phyloP scores from a whole-genome alignment of 2,329 filamentous ascomycete species.

The Trichoderma sp. region DNA sequence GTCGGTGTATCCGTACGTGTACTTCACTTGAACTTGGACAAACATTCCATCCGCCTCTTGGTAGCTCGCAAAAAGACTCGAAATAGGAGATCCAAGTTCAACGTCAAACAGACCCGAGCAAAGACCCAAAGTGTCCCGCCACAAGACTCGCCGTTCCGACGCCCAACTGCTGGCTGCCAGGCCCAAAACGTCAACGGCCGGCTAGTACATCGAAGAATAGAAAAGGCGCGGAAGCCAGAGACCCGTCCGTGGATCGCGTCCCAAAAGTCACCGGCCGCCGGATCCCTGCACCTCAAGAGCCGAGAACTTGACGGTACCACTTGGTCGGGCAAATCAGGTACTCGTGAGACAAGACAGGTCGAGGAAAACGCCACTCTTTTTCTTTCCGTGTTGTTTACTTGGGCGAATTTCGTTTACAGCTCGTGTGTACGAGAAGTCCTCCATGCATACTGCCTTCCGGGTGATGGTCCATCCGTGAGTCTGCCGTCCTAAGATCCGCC shows the following conservation, averaged over 20 bases:
- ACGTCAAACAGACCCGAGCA: too few relatives aligned
- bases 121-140: too few relatives aligned
- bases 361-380: not conserved
- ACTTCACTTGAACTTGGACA: not conserved
- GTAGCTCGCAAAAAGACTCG: too few relatives aligned
- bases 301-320: not conserved
- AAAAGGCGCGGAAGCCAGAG: not conserved
- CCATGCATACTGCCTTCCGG: not conserved
- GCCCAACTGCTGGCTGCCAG: too few relatives aligned
- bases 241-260: not conserved
- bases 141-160: too few relatives aligned
- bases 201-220: not conserved
- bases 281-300: conserved; percentile 1
- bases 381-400: not conserved
- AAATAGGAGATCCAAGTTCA: too few relatives aligned
- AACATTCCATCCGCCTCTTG: not conserved
- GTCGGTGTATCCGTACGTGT: not conserved
- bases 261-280: conserved; percentile 1
- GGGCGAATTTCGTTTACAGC: not conserved
- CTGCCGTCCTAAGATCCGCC: not conserved
- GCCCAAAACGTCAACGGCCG: too few relatives aligned
- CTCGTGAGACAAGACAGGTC: not conserved
- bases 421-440: not conserved
- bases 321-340: too few relatives aligned
- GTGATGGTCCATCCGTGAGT: not conserved